A percentile compares a stretch with the other conserved stretches of the same genome.
Evolutionary conservation across 805 yeast species (phyloP).

Genomic region (Candida nemodendra): DNA sequence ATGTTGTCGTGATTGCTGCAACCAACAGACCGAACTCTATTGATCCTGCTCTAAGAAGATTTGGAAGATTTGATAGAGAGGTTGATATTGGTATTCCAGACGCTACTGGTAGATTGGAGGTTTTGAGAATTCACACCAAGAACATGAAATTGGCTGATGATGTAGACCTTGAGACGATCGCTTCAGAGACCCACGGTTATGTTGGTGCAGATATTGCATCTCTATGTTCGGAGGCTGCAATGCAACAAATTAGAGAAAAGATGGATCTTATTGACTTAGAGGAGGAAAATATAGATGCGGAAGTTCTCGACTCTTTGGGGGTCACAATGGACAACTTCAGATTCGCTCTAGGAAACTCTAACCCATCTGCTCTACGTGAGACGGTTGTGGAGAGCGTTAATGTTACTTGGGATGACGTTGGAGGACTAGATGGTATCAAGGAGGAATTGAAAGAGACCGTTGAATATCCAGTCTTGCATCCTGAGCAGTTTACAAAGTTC

Average conservation of each 20-base stretch:
- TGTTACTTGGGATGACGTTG: constrained; percentile 99
- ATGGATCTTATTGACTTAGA: constrained; percentile 97
- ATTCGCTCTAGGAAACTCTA: constrained; percentile 95
- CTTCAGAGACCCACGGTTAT: constrained; percentile 97
- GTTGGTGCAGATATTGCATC: constrained; percentile 99
- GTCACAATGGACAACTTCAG: constrained; percentile 99
- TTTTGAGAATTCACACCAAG: constrained; percentile 94
- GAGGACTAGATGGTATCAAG: constrained; percentile 96
- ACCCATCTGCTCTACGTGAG: constrained; percentile 98
- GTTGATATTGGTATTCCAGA: constrained; percentile 93
- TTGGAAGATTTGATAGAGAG: constrained; percentile 84
- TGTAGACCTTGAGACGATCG: constrained; percentile 93
- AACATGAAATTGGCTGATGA: constrained; percentile 96
- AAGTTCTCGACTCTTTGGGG: constrained; percentile 90
- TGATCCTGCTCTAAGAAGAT: constrained; percentile 82
- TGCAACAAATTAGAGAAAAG: constrained; percentile 99
- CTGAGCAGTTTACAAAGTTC: constrained; percentile 97
- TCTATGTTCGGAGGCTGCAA: constrained; percentile 99
- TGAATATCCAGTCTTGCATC: constrained; percentile 97
- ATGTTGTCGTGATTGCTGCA: constrained; percentile 97
- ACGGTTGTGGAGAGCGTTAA: constrained; percentile 98
- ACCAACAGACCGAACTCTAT: constrained; percentile 85
- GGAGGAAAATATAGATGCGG: constrained; percentile 96
- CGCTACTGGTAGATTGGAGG: constrained; percentile 97
- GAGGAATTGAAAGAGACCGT: constrained; percentile 97